Conservation (phyloP, 106 monocot species). For the Dendrobium huoshanense region DNA sequence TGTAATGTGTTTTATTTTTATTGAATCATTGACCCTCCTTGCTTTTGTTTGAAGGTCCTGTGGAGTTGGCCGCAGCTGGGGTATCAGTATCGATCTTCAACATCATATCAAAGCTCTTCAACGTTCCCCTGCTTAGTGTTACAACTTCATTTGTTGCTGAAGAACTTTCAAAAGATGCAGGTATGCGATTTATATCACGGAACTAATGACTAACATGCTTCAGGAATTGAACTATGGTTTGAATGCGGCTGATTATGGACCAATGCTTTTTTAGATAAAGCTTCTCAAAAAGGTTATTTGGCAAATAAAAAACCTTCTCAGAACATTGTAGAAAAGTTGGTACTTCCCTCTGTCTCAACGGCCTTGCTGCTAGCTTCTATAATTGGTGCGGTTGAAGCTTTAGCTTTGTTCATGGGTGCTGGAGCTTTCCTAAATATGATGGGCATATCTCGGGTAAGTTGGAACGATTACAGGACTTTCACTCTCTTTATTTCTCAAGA, state of each 20-base stretch:
- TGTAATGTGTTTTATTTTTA: neutral
- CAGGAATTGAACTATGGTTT: neutral
- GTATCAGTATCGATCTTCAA: slow-evolving; percentile 88
- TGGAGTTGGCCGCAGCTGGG: slow-evolving; percentile 94
- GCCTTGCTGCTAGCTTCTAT: slow-evolving; percentile 74
- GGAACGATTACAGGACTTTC: neutral
- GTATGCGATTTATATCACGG: slow-evolving; percentile 26
- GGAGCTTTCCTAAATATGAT: slow-evolving; percentile 71
- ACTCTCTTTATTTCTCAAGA: neutral
- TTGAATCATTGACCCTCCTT: neutral
- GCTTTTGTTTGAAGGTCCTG: slow-evolving; percentile 39
- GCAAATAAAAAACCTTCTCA: slow-evolving; percentile 9
- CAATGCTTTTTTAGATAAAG: slow-evolving; percentile 10
- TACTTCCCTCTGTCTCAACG: slow-evolving; percentile 79
- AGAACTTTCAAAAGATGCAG: slow-evolving; percentile 73
- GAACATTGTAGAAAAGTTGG: slow-evolving; percentile 32
- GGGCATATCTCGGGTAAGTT: slow-evolving; percentile 74
- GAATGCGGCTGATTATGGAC: neutral
- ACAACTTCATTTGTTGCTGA: slow-evolving; percentile 99
- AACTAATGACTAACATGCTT: neutral
- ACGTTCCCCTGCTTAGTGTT: slow-evolving; percentile 84
- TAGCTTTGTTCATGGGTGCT: slow-evolving; percentile 75
- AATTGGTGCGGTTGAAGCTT: slow-evolving; percentile 76
- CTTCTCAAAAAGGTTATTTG: slow-evolving; percentile 10
- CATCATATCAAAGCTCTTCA: slow-evolving; percentile 94